Evolutionary conservation across 306 rosid genomes (phyloP).

Genomic region (Vachellia collinsii): DNA sequence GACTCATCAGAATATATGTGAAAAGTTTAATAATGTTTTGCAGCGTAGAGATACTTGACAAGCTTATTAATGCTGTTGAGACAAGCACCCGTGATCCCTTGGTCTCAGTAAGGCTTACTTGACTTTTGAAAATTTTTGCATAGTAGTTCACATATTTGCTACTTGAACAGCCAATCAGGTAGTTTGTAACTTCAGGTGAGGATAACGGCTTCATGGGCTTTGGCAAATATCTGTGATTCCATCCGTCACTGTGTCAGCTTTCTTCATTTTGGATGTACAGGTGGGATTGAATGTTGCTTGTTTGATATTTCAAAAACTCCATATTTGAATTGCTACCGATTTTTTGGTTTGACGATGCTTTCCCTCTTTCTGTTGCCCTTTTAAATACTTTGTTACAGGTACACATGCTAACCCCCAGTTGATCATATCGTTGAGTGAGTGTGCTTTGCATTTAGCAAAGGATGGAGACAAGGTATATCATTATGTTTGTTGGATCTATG

Average conservation of each 20-base stretch:
- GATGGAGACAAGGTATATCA: conserved; percentile 86
- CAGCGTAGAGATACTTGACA: conserved; percentile 86
- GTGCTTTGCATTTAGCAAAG: conserved; percentile 76
- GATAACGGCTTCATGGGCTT: conserved; percentile 94
- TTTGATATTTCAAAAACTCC: conserved; percentile 26
- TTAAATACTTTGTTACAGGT: conserved; percentile 43
- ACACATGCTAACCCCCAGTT: conserved; percentile 48
- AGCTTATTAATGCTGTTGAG: conserved; percentile 81
- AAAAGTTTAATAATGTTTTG: conserved; percentile 39
- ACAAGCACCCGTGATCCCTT: conserved; percentile 69
- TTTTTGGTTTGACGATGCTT: conserved; percentile 10
- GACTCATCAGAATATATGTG: conserved; percentile 28
- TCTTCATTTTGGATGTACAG: conserved; percentile 49
- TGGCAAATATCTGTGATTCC: conserved; percentile 94
- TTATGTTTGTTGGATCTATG: conserved; percentile 1
- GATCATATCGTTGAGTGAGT: conserved; percentile 63
- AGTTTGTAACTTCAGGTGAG: conserved; percentile 63
- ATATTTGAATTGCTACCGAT: not conserved
- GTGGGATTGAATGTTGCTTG: conserved; percentile 48
- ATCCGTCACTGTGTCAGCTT: conserved; percentile 57
- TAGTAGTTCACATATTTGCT: conserved; percentile 12
- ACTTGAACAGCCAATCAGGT: conserved; percentile 21
- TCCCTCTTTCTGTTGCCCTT: not conserved
- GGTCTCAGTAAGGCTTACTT: conserved; percentile 59
- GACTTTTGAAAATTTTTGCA: not conserved